Evolutionary conservation across 208 protist species (phyloP), one percentile per base, ranked within the genome.

Genomic region (Crithidia bombi): DNA sequence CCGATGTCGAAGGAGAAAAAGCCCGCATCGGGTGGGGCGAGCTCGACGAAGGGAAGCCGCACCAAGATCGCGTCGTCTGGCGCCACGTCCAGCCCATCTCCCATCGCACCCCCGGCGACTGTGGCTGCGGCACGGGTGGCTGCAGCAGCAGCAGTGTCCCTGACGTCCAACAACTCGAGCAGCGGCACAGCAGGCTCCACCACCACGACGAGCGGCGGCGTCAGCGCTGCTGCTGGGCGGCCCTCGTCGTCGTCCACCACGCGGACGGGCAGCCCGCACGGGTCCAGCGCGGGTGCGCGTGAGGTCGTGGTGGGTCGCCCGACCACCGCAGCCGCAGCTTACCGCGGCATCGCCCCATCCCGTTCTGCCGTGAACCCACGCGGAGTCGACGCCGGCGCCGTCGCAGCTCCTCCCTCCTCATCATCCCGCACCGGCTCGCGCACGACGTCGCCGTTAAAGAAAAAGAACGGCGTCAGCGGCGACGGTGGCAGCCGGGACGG

Each of bases 341-440:
- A 91, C 69, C 78, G 73, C 63, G 80, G 79, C 43, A 91, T 91
- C 36, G 67, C 85, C 25, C 85, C 85, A 14, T 82, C 79, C 15
- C 81, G 85, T 43, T 75, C 76, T 1, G 69, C 54, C 17, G 41
- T 54, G 7, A 65, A 38, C 39, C 32, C 62, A 28, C 71, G 71
- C 23, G 23, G 33, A 1, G 41, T 17, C 12, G 74, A 73, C 32
- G 7, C 54, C 0, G 28, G 6, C 7, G 38, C 7, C 26, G 3
- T 9, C n/a, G 25, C 15, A 19, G 19, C 5, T 15, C 3, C 43
- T 3, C 11, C 39, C 0, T 54, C 23, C 47, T 68, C n/a, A n/a
- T n/a, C n/a, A n/a, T n/a, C 70, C 17, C 43, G 55, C 38, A 46
- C 41, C 30, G 36, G 63, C 19, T 64, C 65, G 12, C 39, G 47